phyloP scores from a whole-genome alignment of 163 green algal genomes.

The Picocystis sp. region DNA sequence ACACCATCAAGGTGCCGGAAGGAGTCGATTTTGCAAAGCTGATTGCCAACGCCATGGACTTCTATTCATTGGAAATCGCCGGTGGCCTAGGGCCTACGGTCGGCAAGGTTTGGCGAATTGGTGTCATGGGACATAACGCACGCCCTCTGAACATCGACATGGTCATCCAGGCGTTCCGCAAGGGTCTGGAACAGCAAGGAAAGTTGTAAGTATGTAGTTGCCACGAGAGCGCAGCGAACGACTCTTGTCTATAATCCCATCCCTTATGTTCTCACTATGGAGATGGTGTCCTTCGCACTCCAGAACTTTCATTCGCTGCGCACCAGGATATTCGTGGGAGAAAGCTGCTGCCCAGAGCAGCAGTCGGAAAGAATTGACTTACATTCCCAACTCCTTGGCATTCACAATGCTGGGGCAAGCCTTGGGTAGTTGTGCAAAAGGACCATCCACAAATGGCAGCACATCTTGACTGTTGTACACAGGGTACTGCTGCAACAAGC shows the following conservation, averaged over 20 bases:
- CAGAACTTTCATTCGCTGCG: too few relatives aligned
- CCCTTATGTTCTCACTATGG: too few relatives aligned
- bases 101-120: constrained; percentile 73
- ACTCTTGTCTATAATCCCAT: too few relatives aligned
- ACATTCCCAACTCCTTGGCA: constrained; percentile 65
- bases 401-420: constrained; percentile 87
- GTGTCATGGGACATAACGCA: constrained; percentile 84
- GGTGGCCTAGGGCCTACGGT: constrained; percentile 66
- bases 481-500: constrained; percentile 39
- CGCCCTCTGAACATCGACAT: constrained; percentile 59
- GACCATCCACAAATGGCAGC: constrained; percentile 67
- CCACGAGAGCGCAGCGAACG: too few relatives aligned
- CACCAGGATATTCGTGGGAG: too few relatives aligned
- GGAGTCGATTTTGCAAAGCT: constrained; percentile 62
- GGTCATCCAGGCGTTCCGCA: constrained; percentile 63
- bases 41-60: constrained; percentile 75
- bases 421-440: constrained; percentile 46
- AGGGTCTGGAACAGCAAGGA: constrained; percentile 65
- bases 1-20: constrained; percentile 83
- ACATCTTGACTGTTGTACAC: constrained; percentile 65
- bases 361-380: too few relatives aligned
- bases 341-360: too few relatives aligned
- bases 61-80: constrained; percentile 80
- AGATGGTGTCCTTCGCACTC: too few relatives aligned
- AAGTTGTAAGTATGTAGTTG: constrained; percentile 10